These are phyloP conservation scores for Boletus tomentosulus DNA, from an alignment of 768 basidiomycete genomes.

Conservation along the genomic window DNA sequence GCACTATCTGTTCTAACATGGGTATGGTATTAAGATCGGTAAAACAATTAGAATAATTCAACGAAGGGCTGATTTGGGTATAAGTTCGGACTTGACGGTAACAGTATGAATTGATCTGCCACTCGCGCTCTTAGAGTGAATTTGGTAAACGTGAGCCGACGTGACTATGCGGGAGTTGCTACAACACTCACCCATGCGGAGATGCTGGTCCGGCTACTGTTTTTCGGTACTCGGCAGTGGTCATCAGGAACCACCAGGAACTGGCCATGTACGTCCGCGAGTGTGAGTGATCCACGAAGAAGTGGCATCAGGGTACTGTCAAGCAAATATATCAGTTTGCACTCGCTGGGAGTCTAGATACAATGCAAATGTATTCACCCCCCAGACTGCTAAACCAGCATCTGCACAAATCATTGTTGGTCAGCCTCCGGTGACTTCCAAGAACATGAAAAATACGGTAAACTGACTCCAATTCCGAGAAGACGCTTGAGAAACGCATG, in stretches of 20 bases:
- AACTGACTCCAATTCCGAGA: conserved; percentile 62
- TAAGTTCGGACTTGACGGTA: not conserved
- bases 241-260: conserved; percentile 16
- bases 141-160: not conserved
- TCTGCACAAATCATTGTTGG: conserved; percentile 14
- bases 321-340: not conserved
- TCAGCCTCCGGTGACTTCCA: not conserved
- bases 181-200: conserved; percentile 34
- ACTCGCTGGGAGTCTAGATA: not conserved
- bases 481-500: conserved; percentile 60
- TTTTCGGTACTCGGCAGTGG: conserved; percentile 17
- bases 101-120: too few relatives aligned
- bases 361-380: conserved; percentile 22
- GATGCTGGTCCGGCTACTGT: conserved; percentile 37
- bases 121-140: too few relatives aligned
- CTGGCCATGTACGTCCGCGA: conserved; percentile 32
- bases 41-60: too few relatives aligned
- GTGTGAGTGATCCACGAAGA: conserved; percentile 38
- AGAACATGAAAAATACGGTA: not conserved
- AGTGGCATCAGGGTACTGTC: conserved; percentile 37
- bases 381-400: conserved; percentile 39
- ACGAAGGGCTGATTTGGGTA: not conserved
- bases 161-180: not conserved
- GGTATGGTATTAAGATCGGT: too few relatives aligned
- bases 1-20: too few relatives aligned